Percentiles rank a stretch among this genome's conserved stretches.
Evolutionary conservation across 129 eudicot genomes (phyloP).

Genomic region (Daucus carota): DNA sequence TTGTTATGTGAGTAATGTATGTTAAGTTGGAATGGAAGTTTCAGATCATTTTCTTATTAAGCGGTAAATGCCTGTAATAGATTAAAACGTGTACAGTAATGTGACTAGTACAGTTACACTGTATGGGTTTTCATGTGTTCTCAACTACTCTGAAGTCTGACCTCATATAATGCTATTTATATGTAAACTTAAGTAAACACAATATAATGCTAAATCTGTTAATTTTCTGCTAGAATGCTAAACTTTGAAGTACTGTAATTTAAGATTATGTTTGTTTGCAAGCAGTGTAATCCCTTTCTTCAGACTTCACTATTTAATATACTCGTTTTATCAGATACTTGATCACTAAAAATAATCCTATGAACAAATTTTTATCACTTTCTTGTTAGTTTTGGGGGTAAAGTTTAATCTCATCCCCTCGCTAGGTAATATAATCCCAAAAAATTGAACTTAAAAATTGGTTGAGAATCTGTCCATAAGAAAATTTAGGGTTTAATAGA

Average conservation of each 20-base stretch:
- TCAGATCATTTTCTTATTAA: background rate
- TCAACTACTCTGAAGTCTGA: background rate
- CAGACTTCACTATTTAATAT: too few relatives aligned
- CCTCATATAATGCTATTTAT: background rate
- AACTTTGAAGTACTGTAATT: too few relatives aligned
- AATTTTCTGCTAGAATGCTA: background rate
- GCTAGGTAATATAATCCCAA: background rate
- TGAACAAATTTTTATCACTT: background rate
- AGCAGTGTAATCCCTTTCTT: background rate
- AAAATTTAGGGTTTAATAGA: too few relatives aligned
- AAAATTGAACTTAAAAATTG: too few relatives aligned
- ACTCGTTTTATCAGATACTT: background rate
- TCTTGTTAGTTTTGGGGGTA: background rate
- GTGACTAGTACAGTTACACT: background rate
- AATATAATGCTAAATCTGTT: too few relatives aligned
- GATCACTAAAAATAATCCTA: background rate
- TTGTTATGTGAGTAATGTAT: background rate
- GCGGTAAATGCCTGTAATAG: background rate
- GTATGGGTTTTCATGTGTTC: background rate
- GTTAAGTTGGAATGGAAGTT: background rate
- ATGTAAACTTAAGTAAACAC: too few relatives aligned
- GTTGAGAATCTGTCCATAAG: background rate
- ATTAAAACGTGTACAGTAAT: background rate
- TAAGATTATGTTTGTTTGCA: background rate
- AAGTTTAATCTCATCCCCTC: background rate